Base-by-base conservation (phyloP, 345 rosid species). In the Odontarrhena argentea region DNA sequence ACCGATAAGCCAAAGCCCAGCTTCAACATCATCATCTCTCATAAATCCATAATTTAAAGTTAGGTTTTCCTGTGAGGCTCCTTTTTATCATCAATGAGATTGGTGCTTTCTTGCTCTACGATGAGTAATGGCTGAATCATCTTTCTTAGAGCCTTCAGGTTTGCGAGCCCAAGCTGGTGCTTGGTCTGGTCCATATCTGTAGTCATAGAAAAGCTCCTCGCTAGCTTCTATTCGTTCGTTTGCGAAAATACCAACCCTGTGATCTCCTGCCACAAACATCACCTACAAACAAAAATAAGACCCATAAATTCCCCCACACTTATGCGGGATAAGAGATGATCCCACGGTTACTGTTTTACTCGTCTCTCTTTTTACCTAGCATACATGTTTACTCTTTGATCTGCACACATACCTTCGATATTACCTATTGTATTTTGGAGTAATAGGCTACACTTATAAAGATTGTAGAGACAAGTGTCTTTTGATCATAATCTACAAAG, bases 211-310 rank as follows among this genome's bases (percentile, higher is more conserved):
- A 6, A 94, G 86, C 83, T 94, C 99, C 61, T 94, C 97, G 14
- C 96, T 82, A 7, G 99, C 92, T 68, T 94, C 96, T 8, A 94
- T 94, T 25, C 75, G 85, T 67, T 94, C 99, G 75, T 88, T 94
- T 54, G 97, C 97, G 45, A 94, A 91, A 15, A 94, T 94, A 11
- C 99, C 99, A 0, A 91, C 99, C 58, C 96, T 83, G 64, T 94
- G 99, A 74, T 94, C 97, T 79, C 99, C 99, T 3, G 96, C 96
- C 74, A 94, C 99, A 80, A 94, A 84, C 92, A 94, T 88, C 73
- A 94, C 96, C 99, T 91, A 71, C 63, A 76, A 55, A 47, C 46
- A 73, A 51, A 67, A 42, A 50, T 7, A 44, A 34, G 26, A 60
- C 60, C 25, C 58, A 40, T 26, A 7, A 9, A 3, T 60, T 38